Evolutionary conservation across 352 stramenopile species (phyloP), one percentile per base, ranked within the genome.

Genomic region (Globisporangium viniferum): DNA sequence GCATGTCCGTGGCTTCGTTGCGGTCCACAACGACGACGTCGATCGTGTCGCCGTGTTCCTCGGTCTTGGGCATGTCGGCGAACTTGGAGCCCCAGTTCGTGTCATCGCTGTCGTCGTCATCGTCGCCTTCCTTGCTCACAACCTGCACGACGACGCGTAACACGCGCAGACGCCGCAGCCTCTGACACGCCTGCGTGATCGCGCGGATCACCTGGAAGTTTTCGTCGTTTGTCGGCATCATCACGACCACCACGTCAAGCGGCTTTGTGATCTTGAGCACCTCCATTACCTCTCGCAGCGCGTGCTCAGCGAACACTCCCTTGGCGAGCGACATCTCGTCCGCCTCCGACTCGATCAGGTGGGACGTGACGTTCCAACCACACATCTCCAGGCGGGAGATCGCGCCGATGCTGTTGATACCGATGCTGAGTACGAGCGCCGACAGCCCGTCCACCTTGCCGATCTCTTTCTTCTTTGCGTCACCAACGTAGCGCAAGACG

Each of bases 11-110:
- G 49, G 82, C 82, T 59, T 90, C 80, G 20, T 82, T 74, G 8
- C 75, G 80, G 59, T 90, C 78, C 22, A 90, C 78, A 31, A 89
- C 77, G 0, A 90, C 57, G 9, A 90, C 82, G 54, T 90, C 82
- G 57, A 90, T 90, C 44, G 80, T 80, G 67, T 90, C 82, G 24
- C 80, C 80, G 53, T 82, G 73, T 63, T 82, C 74, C 64, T 89
- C 80, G 8, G 75, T 80, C 44, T 70, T 64, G 15, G 80, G 78
- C 80, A 89, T 86, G 33, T 85, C 78, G 15, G 75, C 75, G 66
- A 89, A 90, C 59, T 76, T 73, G 29, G 76, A 67, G 15, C 66
- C 69, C 78, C 78, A 86, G 35, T 78, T 72, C 10, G 62, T 67
- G 20, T 72, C 55, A 24, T 71, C 46, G 5, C 66, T 56, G 53